Conservation (phyloP, 2,329 filamentous ascomycete genomes). For the Acarospora socialis region DNA sequence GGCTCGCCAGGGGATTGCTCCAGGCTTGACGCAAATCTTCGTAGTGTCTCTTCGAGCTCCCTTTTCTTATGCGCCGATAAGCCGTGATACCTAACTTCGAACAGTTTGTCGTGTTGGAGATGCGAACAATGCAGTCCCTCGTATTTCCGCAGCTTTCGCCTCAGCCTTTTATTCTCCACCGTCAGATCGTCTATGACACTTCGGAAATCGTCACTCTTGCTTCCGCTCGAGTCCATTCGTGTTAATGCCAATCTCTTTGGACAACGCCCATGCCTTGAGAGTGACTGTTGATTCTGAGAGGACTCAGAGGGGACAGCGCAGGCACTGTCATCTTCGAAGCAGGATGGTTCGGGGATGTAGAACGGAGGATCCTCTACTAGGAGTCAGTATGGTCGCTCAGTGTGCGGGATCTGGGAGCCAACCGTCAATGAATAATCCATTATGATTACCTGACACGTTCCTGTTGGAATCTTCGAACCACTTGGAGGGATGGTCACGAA, state of each 20-base stretch:
- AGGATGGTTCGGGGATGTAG: conserved; percentile 6
- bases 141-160: conserved; percentile 56
- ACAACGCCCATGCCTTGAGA: conserved; percentile 3
- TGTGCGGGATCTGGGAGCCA: background rate
- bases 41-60: conserved; percentile 59
- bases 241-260: conserved; percentile 9
- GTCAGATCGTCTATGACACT: conserved; percentile 81
- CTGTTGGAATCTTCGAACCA: conserved; percentile 12
- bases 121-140: conserved; percentile 52
- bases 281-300: background rate
- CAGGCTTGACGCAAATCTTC: conserved; percentile 39
- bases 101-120: conserved; percentile 60
- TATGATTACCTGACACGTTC: conserved; percentile 4
- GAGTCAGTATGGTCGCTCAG: background rate
- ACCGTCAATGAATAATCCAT: conserved; percentile 9
- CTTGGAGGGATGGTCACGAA: too few relatives aligned
- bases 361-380: conserved; percentile 11
- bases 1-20: background rate
- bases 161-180: conserved; percentile 66
- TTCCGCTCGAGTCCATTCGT: conserved; percentile 24
- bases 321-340: conserved; percentile 5
- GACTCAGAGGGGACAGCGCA: conserved; percentile 5
- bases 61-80: conserved; percentile 58
- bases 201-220: conserved; percentile 59
- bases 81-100: conserved; percentile 69